A percentile compares a stretch with the other conserved stretches of the same genome.
phyloP scores from a whole-genome alignment of 495 filamentous ascomycete species.

The Neurospora tetrasperma region DNA sequence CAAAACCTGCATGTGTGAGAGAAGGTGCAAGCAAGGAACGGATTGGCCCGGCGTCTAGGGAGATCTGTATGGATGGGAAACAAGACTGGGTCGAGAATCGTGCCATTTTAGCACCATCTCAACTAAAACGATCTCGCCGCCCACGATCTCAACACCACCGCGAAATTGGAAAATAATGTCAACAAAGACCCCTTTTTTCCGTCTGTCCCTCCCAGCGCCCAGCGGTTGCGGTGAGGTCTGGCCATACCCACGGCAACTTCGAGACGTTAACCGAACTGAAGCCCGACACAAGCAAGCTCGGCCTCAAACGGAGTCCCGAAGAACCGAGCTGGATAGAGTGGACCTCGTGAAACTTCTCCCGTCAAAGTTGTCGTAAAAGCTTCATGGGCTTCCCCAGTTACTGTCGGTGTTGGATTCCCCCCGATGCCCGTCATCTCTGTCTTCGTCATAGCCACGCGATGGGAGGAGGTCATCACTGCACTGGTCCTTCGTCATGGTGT shows the following conservation, averaged over 20 bases:
- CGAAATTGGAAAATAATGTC: neutral
- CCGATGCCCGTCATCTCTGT: neutral
- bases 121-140: neutral
- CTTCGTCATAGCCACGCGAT: neutral
- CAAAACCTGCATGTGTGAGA: neutral
- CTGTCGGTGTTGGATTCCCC: neutral
- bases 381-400: neutral
- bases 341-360: neutral
- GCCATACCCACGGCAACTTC: neutral
- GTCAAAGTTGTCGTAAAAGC: neutral
- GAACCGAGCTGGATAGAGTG: neutral
- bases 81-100: neutral
- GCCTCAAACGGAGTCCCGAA: neutral
- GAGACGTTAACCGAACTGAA: neutral
- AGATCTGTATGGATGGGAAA: neutral
- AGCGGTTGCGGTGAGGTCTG: neutral
- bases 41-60: neutral
- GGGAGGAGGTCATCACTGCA: neutral
- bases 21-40: neutral
- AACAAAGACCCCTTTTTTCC: neutral
- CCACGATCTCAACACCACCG: neutral
- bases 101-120: neutral
- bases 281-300: neutral
- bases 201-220: neutral
- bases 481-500: neutral